Evolutionary conservation across 73 alveolate species (phyloP).

Genomic region (Symbiodinium natans): DNA sequence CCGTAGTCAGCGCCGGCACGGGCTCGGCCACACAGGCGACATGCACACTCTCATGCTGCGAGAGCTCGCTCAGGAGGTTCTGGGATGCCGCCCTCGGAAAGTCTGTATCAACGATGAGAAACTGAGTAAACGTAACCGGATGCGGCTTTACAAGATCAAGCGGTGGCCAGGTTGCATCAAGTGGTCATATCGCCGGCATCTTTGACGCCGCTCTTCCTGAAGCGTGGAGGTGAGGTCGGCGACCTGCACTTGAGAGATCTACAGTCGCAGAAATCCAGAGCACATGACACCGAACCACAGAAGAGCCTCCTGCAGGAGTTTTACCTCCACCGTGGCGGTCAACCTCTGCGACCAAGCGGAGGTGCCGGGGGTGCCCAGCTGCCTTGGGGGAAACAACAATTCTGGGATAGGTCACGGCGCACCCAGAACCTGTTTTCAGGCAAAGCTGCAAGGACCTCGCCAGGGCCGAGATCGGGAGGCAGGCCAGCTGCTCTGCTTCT

Average conservation of each 20-base stretch:
- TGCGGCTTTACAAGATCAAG: too few relatives aligned
- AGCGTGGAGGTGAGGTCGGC: not conserved
- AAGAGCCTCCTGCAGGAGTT: not conserved
- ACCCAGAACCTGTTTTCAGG: too few relatives aligned
- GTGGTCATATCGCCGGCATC: not conserved
- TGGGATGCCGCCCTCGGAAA: not conserved
- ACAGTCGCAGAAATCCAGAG: too few relatives aligned
- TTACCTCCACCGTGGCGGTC: constrained; percentile 1
- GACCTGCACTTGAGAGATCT: too few relatives aligned
- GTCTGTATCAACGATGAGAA: too few relatives aligned
- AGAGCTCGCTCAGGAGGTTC: not conserved
- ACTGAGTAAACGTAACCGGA: too few relatives aligned
- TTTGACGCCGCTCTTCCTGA: not conserved
- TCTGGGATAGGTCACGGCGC: too few relatives aligned
- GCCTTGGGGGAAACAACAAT: too few relatives aligned
- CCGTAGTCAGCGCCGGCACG: not conserved
- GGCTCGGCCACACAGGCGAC: too few relatives aligned
- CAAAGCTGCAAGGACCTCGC: not conserved
- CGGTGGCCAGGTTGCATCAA: not conserved
- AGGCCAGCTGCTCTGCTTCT: not conserved
- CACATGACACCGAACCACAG: too few relatives aligned
- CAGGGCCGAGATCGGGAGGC: not conserved
- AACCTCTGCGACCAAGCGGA: not conserved
- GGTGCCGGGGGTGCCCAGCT: not conserved
- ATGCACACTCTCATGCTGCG: not conserved